Evolutionary conservation across 345 rosid species (phyloP), one percentile per base, ranked within the genome.

Genomic region (Populus ilicifolia): DNA sequence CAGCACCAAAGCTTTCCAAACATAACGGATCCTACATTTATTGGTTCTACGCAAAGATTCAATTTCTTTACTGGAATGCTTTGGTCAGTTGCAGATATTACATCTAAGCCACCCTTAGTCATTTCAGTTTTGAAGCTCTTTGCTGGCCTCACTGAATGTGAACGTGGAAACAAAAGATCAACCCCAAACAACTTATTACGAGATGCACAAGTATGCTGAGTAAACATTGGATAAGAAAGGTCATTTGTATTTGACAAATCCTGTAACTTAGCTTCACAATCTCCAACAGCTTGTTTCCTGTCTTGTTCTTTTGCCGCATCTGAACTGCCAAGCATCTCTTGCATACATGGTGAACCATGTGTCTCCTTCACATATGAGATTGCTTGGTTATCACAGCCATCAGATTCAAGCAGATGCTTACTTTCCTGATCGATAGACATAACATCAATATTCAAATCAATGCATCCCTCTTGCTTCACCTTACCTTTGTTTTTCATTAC

Each of bases 1-100:
- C 82, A 88, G 86, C 87, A 88, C 98, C 98, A 96, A 67, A 78
- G 85, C 81, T 87, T 90, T 78, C 93, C 91, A 71, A 75, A 81
- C 77, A 87, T 78, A 5, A 90, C 63, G 76, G 92, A 90, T 61
- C 99, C 99, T 67, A 88, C 64, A 76, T 86, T 80, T 74, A 91
- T 38, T 75, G 86, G 90, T 78, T 92, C 96, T 74, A 91, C 89
- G 79, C 81, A 80, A 62, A 56, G 35, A 78, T 71, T 76, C 62
- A 86, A 66, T 73, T 74, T 82, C 65, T 66, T 80, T 43, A 75
- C 75, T 50, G 76, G 66, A 59, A 70, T 71, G 23, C 66, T 65
- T 56, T 78, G 82, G 30, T 79, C 75, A 56, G 76, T 75, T 41
- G 25, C 17, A n/a, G 83, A 48, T 48, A 75, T 80, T 75, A 75